Evolutionary conservation across 306 rosid species (phyloP).

Genomic region (Castanea sativa): DNA sequence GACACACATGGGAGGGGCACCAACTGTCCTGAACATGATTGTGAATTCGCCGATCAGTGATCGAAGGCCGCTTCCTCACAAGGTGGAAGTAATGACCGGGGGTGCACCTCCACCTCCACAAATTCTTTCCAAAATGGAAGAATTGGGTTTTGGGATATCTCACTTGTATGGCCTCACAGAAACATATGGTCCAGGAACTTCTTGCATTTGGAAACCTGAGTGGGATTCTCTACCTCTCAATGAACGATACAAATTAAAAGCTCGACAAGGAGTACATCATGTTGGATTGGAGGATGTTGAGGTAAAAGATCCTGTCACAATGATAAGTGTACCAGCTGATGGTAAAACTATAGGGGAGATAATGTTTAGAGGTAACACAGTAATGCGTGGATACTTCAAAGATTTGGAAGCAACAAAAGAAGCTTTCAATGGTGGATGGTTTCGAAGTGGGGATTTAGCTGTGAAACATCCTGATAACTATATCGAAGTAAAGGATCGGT

Average conservation of each 20-base stretch:
- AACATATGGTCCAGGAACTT: conserved; percentile 71
- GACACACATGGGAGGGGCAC: conserved; percentile 86
- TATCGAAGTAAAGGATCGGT: conserved; percentile 72
- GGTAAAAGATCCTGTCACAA: conserved; percentile 60
- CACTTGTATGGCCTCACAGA: conserved; percentile 86
- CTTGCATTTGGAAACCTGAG: conserved; percentile 71
- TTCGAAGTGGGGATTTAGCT: conserved; percentile 74
- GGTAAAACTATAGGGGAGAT: conserved; percentile 76
- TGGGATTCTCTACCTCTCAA: conserved; percentile 57
- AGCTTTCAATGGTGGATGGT: conserved; percentile 80
- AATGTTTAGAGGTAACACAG: conserved; percentile 82
- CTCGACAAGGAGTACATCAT: conserved; percentile 78
- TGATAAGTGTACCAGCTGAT: conserved; percentile 65
- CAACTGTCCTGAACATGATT: conserved; percentile 79
- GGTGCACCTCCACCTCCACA: conserved; percentile 83
- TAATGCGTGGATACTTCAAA: conserved; percentile 80
- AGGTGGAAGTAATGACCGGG: conserved; percentile 63
- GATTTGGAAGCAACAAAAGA: conserved; percentile 66
- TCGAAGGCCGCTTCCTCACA: conserved; percentile 44
- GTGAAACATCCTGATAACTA: conserved; percentile 75
- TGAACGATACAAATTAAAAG: conserved; percentile 46
- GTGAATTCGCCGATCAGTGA: conserved; percentile 52
- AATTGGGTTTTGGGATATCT: conserved; percentile 63
- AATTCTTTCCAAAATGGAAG: conserved; percentile 65
- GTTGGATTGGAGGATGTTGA: conserved; percentile 55